These are phyloP conservation scores for Penicillium chermesinum DNA, from an alignment of 495 filamentous ascomycete genomes.

Conservation along the genomic window DNA sequence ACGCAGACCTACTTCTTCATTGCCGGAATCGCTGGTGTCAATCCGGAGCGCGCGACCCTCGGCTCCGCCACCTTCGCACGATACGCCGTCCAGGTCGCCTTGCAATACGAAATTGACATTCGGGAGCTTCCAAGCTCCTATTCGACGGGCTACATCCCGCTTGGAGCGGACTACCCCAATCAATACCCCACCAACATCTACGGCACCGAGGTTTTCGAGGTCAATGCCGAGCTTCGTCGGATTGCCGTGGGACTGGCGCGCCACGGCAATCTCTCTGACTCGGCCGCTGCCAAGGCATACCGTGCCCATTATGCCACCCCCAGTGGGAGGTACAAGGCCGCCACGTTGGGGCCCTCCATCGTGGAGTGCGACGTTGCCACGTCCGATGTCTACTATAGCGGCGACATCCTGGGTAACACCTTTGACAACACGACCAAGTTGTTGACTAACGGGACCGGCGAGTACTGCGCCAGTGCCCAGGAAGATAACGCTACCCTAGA, in stretches of 20 bases:
- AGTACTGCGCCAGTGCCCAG: conserved; percentile 67
- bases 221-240: conserved; percentile 57
- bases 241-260: conserved; percentile 52
- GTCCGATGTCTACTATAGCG: conserved; percentile 68
- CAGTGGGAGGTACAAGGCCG: conserved; percentile 44
- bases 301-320: conserved; percentile 51
- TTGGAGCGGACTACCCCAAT: conserved; percentile 48
- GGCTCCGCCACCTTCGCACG: conserved; percentile 60
- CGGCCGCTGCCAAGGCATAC: conserved; percentile 48
- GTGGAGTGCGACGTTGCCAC: conserved; percentile 65
- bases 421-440: conserved; percentile 62
- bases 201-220: conserved; percentile 73
- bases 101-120: conserved; percentile 70
- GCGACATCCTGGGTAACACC: conserved; percentile 52
- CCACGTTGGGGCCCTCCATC: conserved; percentile 48
- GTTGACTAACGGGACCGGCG: conserved; percentile 62
- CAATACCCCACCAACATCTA: conserved; percentile 62
- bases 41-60: conserved; percentile 59
- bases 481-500: conserved; percentile 72
- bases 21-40: conserved; percentile 69
- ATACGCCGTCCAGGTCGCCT: conserved; percentile 65
- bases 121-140: conserved; percentile 64
- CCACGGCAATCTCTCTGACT: conserved; percentile 53
- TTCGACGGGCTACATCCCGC: conserved; percentile 61
- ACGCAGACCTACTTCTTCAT: conserved; percentile 64